phyloP scores from a whole-genome alignment of 768 basidiomycete genomes.

The Kwoniella heveanensis region DNA sequence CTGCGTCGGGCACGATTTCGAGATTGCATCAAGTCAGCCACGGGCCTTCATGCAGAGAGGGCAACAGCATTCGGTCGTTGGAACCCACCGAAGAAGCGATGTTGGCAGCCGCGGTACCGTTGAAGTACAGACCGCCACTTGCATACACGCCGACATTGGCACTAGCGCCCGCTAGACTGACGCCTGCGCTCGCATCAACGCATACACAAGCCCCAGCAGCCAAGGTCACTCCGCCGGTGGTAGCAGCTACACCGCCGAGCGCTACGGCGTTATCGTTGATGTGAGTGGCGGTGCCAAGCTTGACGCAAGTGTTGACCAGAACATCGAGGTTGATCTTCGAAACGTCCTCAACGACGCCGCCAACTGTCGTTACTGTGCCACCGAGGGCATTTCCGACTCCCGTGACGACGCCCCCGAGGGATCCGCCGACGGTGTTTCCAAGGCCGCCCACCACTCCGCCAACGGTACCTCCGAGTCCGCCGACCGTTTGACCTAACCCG shows the following conservation, averaged over 20 bases:
- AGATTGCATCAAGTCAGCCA: too few relatives aligned
- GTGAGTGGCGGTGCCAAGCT: conserved; percentile 10
- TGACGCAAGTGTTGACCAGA: conserved; percentile 18
- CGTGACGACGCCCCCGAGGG: conserved; percentile 10
- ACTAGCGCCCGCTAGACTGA: conserved; percentile 3
- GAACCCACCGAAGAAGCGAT: conserved; percentile 20
- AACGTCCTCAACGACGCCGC: conserved; percentile 15
- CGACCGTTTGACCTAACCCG: conserved; percentile 17
- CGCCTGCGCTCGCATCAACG: conserved; percentile 20
- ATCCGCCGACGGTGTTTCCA: conserved; percentile 16
- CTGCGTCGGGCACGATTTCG: conserved; percentile 1
- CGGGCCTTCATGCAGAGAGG: too few relatives aligned
- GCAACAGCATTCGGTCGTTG: too few relatives aligned
- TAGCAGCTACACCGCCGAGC: neutral
- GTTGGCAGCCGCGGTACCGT: conserved; percentile 12
- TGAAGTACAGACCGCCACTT: conserved; percentile 14
- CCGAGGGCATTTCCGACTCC: conserved; percentile 11
- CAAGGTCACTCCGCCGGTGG: conserved; percentile 6
- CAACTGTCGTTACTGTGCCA: conserved; percentile 16
- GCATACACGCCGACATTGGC: conserved; percentile 20
- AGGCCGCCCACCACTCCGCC: conserved; percentile 15
- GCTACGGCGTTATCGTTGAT: conserved; percentile 8
- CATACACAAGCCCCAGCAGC: conserved; percentile 25
- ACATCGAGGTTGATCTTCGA: conserved; percentile 22
- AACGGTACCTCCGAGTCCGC: conserved; percentile 9